Evolutionary conservation across 495 filamentous ascomycete genomes (phyloP).

Genomic region (Entonaema liquescens): DNA sequence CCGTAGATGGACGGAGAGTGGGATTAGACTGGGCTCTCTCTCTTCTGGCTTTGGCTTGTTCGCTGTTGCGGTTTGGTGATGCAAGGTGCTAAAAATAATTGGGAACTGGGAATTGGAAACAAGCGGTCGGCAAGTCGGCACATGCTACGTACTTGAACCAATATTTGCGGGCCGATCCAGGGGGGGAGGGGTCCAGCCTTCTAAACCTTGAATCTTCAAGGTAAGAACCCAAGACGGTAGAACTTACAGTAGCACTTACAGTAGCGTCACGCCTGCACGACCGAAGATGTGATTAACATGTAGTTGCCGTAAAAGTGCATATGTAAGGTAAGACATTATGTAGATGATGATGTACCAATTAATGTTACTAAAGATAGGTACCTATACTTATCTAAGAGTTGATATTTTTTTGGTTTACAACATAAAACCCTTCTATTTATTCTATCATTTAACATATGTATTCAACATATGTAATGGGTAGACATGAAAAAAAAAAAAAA

Average conservation of each 20-base stretch:
- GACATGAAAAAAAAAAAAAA: not conserved
- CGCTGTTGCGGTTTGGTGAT: not conserved
- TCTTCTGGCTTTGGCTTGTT: not conserved
- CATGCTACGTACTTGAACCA: slow-evolving; percentile 20
- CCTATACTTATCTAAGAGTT: no score
- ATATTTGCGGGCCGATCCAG: slow-evolving; percentile 34
- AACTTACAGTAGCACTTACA: slow-evolving; percentile 16
- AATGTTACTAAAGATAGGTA: no score
- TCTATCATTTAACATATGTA: no score
- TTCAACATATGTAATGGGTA: no score
- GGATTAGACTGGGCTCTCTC: not conserved
- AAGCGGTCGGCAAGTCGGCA: slow-evolving; percentile 38
- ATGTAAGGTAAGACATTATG: not conserved
- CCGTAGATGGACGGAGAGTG: slow-evolving; percentile 17
- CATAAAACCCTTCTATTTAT: no score
- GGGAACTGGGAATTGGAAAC: slow-evolving; percentile 2
- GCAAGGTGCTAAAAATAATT: slow-evolving; percentile 40
- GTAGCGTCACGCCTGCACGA: not conserved
- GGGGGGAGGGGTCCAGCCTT: slow-evolving; percentile 13
- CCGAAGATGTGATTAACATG: not conserved
- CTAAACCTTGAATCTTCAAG: not conserved
- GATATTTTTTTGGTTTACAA: no score
- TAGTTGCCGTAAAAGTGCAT: not conserved
- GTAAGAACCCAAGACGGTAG: slow-evolving; percentile 9
- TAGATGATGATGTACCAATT: no score